These are phyloP conservation scores for Neofusicoccum cordaticola DNA, from an alignment of 2,329 filamentous ascomycete species.

Conservation along the genomic window DNA sequence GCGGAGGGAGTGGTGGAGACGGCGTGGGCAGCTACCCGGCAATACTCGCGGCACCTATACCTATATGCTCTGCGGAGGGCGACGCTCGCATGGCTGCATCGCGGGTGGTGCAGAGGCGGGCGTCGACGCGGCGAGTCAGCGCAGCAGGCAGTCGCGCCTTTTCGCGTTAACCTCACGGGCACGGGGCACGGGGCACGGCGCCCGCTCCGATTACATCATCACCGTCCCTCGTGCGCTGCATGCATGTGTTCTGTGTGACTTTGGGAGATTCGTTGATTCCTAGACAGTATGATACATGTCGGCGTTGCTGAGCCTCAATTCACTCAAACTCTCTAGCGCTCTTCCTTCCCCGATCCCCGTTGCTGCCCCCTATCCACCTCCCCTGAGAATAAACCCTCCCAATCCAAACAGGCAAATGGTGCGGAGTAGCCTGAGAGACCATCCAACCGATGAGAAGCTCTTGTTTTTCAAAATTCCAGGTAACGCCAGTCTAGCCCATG, in stretches of 20 bases:
- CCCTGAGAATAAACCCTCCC: background rate
- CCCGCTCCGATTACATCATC: slow-evolving; percentile 7
- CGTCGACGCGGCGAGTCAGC: slow-evolving; percentile 10
- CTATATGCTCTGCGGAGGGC: background rate
- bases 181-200: slow-evolving; percentile 5
- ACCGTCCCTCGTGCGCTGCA: background rate
- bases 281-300: slow-evolving; percentile 18
- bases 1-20: background rate
- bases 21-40: background rate
- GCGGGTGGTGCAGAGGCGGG: slow-evolving; percentile 4
- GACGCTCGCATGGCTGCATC: background rate
- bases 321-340: slow-evolving; percentile 7
- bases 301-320: slow-evolving; percentile 15
- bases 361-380: background rate
- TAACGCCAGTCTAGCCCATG: slow-evolving; percentile 16
- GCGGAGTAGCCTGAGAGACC: slow-evolving; percentile 5
- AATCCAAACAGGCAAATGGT: slow-evolving; percentile 2
- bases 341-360: background rate
- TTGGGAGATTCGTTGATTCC: slow-evolving; percentile 16
- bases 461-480: slow-evolving; percentile 15
- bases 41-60: background rate
- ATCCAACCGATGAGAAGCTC: slow-evolving; percentile 10
- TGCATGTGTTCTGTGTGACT: background rate
- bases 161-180: slow-evolving; percentile 8
- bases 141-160: slow-evolving; percentile 8